These are phyloP conservation scores for Kodamaea kaohsiungensis DNA, from an alignment of 805 yeast genomes.

Conservation along the genomic window DNA sequence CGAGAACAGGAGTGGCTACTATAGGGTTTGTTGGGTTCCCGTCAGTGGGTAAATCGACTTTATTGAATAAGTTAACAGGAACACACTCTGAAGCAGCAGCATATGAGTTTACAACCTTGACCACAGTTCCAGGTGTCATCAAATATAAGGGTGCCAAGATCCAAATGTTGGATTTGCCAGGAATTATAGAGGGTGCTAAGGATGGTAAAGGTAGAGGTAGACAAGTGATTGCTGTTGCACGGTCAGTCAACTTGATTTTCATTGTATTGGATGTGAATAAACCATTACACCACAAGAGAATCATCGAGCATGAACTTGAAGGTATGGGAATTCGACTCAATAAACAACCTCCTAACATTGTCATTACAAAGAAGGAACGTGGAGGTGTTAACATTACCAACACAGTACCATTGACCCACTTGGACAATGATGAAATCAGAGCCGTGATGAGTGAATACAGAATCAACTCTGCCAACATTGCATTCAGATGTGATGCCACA, in stretches of 20 bases:
- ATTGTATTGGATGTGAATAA: slow-evolving; percentile 95
- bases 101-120: slow-evolving; percentile 94
- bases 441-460: slow-evolving; percentile 97
- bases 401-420: slow-evolving; percentile 88
- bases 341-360: slow-evolving; percentile 88
- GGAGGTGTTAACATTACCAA: slow-evolving; percentile 95
- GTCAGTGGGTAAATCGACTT: slow-evolving; percentile 88
- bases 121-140: slow-evolving; percentile 96
- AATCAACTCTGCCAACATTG: slow-evolving; percentile 93
- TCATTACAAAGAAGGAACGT: slow-evolving; percentile 88
- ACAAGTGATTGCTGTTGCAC: slow-evolving; percentile 98
- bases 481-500: slow-evolving; percentile 96
- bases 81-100: slow-evolving; percentile 98
- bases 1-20: slow-evolving; percentile 97
- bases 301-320: slow-evolving; percentile 92
- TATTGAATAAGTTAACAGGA: slow-evolving; percentile 86
- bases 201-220: slow-evolving; percentile 92
- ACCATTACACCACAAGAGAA: slow-evolving; percentile 90
- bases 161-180: slow-evolving; percentile 92
- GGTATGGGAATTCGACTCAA: slow-evolving; percentile 97
- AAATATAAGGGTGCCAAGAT: slow-evolving; percentile 96
- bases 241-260: slow-evolving; percentile 91
- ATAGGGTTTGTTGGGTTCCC: slow-evolving; percentile 99
- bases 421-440: slow-evolving; percentile 88
- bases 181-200: slow-evolving; percentile 88